Conservation (phyloP, 2,329 filamentous ascomycete species). For the Phoma herbarum region DNA sequence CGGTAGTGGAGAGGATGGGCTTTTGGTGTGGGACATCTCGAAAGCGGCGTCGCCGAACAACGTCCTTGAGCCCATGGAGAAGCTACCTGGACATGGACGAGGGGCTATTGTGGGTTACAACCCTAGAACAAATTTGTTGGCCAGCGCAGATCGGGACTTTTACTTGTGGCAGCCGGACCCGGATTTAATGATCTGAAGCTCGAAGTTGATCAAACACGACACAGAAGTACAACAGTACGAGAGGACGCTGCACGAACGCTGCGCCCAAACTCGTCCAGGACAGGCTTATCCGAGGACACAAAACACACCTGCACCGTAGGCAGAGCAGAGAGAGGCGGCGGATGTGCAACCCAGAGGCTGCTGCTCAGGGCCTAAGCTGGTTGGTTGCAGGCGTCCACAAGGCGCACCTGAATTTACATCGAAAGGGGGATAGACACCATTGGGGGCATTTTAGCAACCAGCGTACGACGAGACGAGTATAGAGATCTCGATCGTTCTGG, state of each 20-base stretch:
- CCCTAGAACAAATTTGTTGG: constrained; percentile 89
- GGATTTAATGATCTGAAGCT: constrained; percentile 50
- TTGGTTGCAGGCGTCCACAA: neutral
- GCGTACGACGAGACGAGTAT: neutral
- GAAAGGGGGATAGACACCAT: neutral
- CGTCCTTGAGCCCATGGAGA: constrained; percentile 69
- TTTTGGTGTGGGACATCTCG: constrained; percentile 85
- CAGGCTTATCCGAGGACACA: neutral
- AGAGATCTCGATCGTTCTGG: neutral
- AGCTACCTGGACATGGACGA: constrained; percentile 68
- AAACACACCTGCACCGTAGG: neutral
- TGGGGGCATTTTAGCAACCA: neutral
- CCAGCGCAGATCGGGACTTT: constrained; percentile 84
- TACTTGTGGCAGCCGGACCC: constrained; percentile 59
- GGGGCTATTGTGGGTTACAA: constrained; percentile 85
- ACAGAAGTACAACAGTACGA: neutral
- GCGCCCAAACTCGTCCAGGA: neutral
- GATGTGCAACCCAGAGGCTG: neutral
- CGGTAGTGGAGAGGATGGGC: constrained; percentile 73
- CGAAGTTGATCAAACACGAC: neutral
- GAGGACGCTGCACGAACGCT: neutral
- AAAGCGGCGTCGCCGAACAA: constrained; percentile 62
- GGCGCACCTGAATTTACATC: neutral
- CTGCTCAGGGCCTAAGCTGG: neutral
- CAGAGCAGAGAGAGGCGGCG: neutral